phyloP scores from a whole-genome alignment of 305 asterid genomes.

The Fraxinus sp. region DNA sequence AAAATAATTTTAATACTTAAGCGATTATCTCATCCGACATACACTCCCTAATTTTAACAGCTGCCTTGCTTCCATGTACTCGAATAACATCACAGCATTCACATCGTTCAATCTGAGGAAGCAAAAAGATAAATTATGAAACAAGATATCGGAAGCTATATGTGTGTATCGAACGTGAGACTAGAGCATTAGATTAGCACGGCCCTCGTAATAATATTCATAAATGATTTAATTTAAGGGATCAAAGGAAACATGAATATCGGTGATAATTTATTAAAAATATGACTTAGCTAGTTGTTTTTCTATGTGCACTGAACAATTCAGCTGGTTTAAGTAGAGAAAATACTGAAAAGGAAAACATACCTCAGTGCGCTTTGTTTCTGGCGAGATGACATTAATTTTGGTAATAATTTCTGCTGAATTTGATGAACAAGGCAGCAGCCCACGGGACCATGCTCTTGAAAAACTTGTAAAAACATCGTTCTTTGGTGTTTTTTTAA shows the following conservation, averaged over 20 bases:
- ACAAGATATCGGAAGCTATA: neutral
- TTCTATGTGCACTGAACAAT: neutral
- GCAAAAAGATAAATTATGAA: neutral
- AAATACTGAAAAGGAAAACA: neutral
- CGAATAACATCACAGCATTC: slow-evolving; percentile 47
- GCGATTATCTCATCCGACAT: slow-evolving; percentile 35
- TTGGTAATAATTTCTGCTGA: slow-evolving; percentile 36
- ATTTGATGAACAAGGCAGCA: slow-evolving; percentile 35
- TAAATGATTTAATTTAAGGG: neutral
- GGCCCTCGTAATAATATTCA: too few species aligned
- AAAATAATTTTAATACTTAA: slow-evolving; percentile 8
- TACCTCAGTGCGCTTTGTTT: slow-evolving; percentile 38
- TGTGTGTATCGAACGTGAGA: neutral
- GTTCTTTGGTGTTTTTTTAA: neutral
- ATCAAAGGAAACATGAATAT: neutral
- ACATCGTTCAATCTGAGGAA: slow-evolving; percentile 32
- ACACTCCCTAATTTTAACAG: slow-evolving; percentile 36
- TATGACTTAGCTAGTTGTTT: too few species aligned
- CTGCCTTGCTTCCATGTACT: slow-evolving; percentile 22
- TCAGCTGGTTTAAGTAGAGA: neutral
- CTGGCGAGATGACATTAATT: slow-evolving; percentile 38
- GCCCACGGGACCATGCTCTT: slow-evolving; percentile 32
- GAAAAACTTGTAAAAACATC: slow-evolving; percentile 31
- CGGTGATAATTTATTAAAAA: too few species aligned
- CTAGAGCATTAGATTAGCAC: neutral